Evolutionary conservation across 179 eudicot species (phyloP).

Genomic region (Beta macrorhiza): DNA sequence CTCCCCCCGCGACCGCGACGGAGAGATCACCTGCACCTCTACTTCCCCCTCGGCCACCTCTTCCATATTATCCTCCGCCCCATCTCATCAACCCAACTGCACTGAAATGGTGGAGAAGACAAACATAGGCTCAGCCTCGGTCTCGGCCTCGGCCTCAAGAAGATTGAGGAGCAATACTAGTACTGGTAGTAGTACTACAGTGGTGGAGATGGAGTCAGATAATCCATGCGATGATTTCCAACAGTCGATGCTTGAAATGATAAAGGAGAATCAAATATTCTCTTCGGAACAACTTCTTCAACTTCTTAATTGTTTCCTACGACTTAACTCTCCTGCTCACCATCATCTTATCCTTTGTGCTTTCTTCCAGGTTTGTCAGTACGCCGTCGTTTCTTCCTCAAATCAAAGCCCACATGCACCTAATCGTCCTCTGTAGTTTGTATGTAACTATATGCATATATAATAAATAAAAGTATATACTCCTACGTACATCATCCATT

Average conservation of each 20-base stretch:
- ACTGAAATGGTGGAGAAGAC: neutral
- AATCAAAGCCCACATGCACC: neutral
- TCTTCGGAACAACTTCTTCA: slow-evolving; percentile 55
- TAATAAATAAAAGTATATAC: too few species aligned
- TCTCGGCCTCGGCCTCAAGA: neutral
- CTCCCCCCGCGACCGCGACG: slow-evolving; percentile 11
- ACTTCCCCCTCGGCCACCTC: slow-evolving; percentile 5
- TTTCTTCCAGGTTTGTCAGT: slow-evolving; percentile 68
- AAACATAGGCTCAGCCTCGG: neutral
- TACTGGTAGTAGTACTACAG: slow-evolving; percentile 31
- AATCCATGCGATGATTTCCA: slow-evolving; percentile 81
- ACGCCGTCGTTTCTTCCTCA: slow-evolving; percentile 36
- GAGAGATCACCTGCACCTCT: slow-evolving; percentile 9
- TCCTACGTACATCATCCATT: too few species aligned
- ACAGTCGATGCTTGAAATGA: slow-evolving; percentile 81
- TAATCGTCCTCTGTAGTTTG: neutral
- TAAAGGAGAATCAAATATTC: slow-evolving; percentile 67
- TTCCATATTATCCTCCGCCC: neutral
- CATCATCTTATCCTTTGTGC: slow-evolving; percentile 72
- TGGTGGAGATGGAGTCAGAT: slow-evolving; percentile 73
- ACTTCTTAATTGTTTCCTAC: slow-evolving; percentile 70
- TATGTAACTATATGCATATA: too few species aligned
- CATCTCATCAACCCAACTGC: neutral
- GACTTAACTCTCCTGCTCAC: slow-evolving; percentile 68
- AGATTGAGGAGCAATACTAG: neutral